A percentile compares a stretch with the other conserved stretches of the same genome.
Conservation (phyloP, 2,329 filamentous ascomycete species). For the Penicillium crustosum region DNA sequence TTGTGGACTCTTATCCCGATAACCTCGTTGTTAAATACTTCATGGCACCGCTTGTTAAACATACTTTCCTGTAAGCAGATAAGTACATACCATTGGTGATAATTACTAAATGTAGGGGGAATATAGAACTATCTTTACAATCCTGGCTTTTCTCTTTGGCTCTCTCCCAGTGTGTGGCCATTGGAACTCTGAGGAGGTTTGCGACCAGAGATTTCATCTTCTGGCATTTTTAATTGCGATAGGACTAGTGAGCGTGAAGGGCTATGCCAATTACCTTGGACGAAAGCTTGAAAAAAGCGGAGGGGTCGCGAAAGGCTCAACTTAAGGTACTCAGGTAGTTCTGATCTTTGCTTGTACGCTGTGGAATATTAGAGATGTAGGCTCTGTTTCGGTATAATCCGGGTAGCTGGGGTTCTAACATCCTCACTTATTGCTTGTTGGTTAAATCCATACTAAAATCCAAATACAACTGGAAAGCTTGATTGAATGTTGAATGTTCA, state of each 20-base stretch:
- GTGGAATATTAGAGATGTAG: neutral
- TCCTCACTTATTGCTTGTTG: too few species aligned
- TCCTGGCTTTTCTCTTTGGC: neutral
- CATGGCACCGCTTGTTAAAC: neutral
- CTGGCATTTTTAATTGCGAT: neutral
- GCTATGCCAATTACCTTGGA: neutral
- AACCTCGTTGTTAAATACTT: neutral
- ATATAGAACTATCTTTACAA: neutral
- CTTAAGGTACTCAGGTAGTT: neutral
- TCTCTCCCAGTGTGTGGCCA: neutral
- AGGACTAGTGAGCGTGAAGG: neutral
- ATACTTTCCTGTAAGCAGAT: neutral
- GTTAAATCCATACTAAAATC: neutral
- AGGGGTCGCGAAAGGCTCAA: neutral
- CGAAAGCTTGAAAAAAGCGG: neutral
- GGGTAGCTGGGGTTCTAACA: too few species aligned
- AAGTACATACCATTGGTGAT: neutral
- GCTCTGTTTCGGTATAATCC: too few species aligned
- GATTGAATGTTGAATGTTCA: neutral
- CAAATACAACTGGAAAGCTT: neutral
- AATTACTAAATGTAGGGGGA: neutral
- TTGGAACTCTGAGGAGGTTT: neutral
- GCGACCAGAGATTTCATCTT: neutral
- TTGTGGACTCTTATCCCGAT: neutral
- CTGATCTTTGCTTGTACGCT: neutral